phyloP scores from a whole-genome alignment of 2,329 filamentous ascomycete species.

The Pseudogymnoascus sp. region DNA sequence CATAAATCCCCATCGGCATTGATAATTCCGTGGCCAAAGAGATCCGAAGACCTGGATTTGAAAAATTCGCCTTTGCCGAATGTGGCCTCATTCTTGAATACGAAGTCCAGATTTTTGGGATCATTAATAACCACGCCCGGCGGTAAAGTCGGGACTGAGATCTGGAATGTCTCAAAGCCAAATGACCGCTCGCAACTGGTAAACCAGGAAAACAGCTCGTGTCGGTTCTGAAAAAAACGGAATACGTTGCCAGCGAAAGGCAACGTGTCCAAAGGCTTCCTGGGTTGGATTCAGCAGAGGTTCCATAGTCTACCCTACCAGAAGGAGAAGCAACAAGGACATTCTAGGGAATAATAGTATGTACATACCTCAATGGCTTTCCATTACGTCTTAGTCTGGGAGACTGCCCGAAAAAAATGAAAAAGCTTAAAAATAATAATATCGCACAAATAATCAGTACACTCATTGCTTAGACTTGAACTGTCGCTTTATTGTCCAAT shows the following conservation, averaged over 20 bases:
- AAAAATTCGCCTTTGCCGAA: slow-evolving; percentile 59
- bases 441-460: neutral
- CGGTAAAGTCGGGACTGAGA: slow-evolving; percentile 55
- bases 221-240: slow-evolving; percentile 51
- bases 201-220: slow-evolving; percentile 57
- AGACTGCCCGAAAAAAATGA: neutral
- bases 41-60: slow-evolving; percentile 50
- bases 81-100: slow-evolving; percentile 52
- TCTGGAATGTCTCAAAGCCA: slow-evolving; percentile 53
- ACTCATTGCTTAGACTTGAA: neutral
- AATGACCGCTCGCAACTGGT: slow-evolving; percentile 48
- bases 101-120: slow-evolving; percentile 53
- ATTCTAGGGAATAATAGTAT: neutral
- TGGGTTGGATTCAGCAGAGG: slow-evolving; percentile 14
- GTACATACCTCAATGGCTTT: slow-evolving; percentile 22
- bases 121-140: slow-evolving; percentile 57
- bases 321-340: neutral
- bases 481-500: neutral
- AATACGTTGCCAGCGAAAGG: slow-evolving; percentile 56
- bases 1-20: slow-evolving; percentile 58
- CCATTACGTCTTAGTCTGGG: slow-evolving; percentile 25
- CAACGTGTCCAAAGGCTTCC: slow-evolving; percentile 27
- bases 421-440: neutral
- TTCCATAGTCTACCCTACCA: neutral
- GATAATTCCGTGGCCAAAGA: slow-evolving; percentile 61